Evolutionary conservation across 495 filamentous ascomycete species (phyloP).

Genomic region (Penicillium alfredii): DNA sequence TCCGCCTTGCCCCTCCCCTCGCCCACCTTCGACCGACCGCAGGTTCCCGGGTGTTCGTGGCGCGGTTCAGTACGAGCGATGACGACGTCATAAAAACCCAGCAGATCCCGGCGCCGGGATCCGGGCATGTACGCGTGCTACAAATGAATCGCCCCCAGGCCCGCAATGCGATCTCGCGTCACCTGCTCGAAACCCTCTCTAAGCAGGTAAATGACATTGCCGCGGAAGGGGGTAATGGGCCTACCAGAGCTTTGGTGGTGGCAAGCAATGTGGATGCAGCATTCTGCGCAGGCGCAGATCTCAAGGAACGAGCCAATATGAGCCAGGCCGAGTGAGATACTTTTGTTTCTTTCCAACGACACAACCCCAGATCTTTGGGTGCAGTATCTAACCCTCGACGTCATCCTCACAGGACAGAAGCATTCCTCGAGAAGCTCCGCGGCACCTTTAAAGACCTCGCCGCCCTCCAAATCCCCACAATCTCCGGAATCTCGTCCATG

Average conservation of each 20-base stretch:
- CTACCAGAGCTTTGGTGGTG: slow-evolving; percentile 72
- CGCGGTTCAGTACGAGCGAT: slow-evolving; percentile 34
- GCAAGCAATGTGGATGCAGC: slow-evolving; percentile 69
- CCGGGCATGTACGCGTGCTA: slow-evolving; percentile 80
- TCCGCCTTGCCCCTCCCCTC: slow-evolving; percentile 18
- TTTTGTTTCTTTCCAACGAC: not conserved
- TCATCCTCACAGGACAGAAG: slow-evolving; percentile 49
- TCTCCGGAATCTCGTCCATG: slow-evolving; percentile 70
- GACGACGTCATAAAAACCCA: slow-evolving; percentile 59
- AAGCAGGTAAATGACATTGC: slow-evolving; percentile 64
- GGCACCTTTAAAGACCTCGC: slow-evolving; percentile 62
- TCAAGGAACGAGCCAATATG: slow-evolving; percentile 80
- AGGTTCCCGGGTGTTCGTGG: slow-evolving; percentile 25
- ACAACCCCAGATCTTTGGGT: too few species aligned
- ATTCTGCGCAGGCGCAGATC: slow-evolving; percentile 92
- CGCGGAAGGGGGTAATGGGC: slow-evolving; percentile 55
- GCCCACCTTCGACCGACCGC: slow-evolving; percentile 15
- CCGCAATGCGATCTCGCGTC: slow-evolving; percentile 82
- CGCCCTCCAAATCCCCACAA: slow-evolving; percentile 76
- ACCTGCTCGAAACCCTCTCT: slow-evolving; percentile 63
- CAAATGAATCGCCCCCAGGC: slow-evolving; percentile 77
- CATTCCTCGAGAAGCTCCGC: slow-evolving; percentile 72
- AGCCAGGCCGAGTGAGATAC: slow-evolving; percentile 56
- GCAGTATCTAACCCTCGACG: too few species aligned
- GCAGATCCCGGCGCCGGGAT: slow-evolving; percentile 70